Conservation (phyloP, 2,329 filamentous ascomycete species). For the Byssothecium circinans region DNA sequence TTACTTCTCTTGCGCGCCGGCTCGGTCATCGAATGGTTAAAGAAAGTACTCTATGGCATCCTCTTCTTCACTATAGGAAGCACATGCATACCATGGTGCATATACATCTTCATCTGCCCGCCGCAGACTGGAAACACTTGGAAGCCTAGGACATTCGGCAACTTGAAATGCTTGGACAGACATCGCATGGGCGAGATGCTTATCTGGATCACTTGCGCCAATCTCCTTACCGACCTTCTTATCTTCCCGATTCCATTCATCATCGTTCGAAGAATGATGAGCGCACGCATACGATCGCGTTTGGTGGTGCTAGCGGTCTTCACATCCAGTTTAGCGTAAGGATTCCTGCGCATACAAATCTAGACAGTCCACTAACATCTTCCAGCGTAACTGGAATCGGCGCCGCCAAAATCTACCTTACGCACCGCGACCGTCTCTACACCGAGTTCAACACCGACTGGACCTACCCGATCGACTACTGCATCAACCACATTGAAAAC, state of each 20-base stretch:
- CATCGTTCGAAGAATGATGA: constrained; percentile 46
- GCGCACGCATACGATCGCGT: constrained; percentile 41
- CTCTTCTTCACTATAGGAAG: constrained; percentile 40
- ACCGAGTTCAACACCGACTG: constrained; percentile 41
- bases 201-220: constrained; percentile 47
- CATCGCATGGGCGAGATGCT: constrained; percentile 42
- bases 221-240: constrained; percentile 45
- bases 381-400: constrained; percentile 43
- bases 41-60: constrained; percentile 42
- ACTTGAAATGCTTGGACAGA: constrained; percentile 42
- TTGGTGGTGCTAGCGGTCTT: constrained; percentile 45
- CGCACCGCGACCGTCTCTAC: constrained; percentile 45
- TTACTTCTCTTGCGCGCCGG: constrained; percentile 44
- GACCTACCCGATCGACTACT: constrained; percentile 47
- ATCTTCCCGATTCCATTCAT: constrained; percentile 47
- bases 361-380: constrained; percentile 6
- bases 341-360: constrained; percentile 2
- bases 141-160: constrained; percentile 42
- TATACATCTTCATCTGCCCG: constrained; percentile 46
- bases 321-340: constrained; percentile 45
- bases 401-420: constrained; percentile 45
- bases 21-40: constrained; percentile 43
- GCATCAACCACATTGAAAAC: constrained; percentile 47
- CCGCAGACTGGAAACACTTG: constrained; percentile 45
- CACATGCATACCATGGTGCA: constrained; percentile 40